These are phyloP conservation scores for Ceratobasidium sp. DNA, from an alignment of 1,284 basidiomycete species.

Conservation along the genomic window DNA sequence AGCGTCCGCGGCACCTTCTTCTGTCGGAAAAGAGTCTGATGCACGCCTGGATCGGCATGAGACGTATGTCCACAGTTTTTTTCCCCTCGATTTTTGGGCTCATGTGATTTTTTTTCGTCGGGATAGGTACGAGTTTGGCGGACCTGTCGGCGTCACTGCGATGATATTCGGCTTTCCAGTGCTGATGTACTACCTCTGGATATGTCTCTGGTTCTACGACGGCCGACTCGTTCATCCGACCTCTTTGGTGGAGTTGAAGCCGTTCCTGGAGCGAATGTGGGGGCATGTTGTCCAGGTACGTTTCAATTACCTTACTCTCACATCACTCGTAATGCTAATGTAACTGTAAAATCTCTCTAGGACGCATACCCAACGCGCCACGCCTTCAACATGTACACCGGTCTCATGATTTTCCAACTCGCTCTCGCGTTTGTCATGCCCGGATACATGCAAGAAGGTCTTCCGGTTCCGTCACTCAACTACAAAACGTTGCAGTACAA, in stretches of 20 bases:
- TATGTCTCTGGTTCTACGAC: conserved; percentile 96
- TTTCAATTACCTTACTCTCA: conserved; percentile 38
- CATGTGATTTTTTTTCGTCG: background rate
- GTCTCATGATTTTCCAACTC: conserved; percentile 90
- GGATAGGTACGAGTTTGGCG: conserved; percentile 92
- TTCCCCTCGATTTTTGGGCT: background rate
- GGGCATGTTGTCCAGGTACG: conserved; percentile 79
- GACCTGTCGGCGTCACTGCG: conserved; percentile 87
- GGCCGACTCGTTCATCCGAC: conserved; percentile 81
- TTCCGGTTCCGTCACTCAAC: conserved; percentile 89
- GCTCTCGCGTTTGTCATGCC: conserved; percentile 91
- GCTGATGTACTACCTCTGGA: conserved; percentile 98
- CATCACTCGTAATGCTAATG: background rate
- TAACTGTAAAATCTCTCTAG: conserved; percentile 56
- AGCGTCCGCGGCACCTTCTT: background rate
- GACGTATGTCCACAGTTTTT: conserved; percentile 8
- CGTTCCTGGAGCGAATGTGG: conserved; percentile 88
- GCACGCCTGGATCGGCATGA: conserved; percentile 31
- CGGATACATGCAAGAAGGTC: conserved; percentile 92
- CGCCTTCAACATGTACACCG: conserved; percentile 89
- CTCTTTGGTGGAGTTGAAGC: conserved; percentile 75
- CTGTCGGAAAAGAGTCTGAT: conserved; percentile 20
- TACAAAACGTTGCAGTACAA: conserved; percentile 96
- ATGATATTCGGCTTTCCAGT: conserved; percentile 96
- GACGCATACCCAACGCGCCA: conserved; percentile 91